Evolutionary conservation across 768 basidiomycete genomes (phyloP), one percentile per base, ranked within the genome.

Genomic region (Sporobolomyces roseus): DNA sequence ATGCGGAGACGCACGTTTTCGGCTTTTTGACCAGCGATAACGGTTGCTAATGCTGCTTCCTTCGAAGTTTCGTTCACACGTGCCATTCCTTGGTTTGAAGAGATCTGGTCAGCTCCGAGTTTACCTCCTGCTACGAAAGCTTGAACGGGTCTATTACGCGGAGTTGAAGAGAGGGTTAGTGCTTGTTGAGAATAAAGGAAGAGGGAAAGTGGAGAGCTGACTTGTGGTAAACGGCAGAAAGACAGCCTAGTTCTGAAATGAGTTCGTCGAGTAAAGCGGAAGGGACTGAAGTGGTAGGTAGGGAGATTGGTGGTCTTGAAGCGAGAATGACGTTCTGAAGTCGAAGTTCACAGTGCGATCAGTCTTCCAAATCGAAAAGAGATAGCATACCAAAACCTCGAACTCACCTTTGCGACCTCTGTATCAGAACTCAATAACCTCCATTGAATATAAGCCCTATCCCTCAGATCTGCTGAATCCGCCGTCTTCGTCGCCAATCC

Each of bases 371-470:
- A 29, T 27, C 61, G 53, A 53, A 49, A n/a, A n/a, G n/a, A n/a
- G n/a, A n/a, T n/a, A n/a, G n/a, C n/a, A n/a, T n/a, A n/a, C n/a
- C n/a, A n/a, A n/a, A n/a, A n/a, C n/a, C n/a, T n/a, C n/a, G n/a
- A 4, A 68, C 81, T 55, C 69, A 90, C 93, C 84, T 97, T 99
- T 0, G 96, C 94, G 23, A 94, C 92, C 3, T 86, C 90, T 1
- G 93, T 91, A 78, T 99, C 94, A 63, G 91, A 93, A 9, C 91
- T 94, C 32, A 99, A 79, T 70, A 99, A 77, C 68, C 96, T 83
- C 96, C 96, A 99, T 76, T 98, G 98, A 46, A 98, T 94, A 77
- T 98, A 99, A 1, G 96, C 96, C 55, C 93, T 84, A 78, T 99
- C 96, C 48, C 96, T 84, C 21, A 99, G 91, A 78, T 98, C 94